Evolutionary conservation across 495 filamentous ascomycete species (phyloP).

Genomic region (Lepraria neglecta): DNA sequence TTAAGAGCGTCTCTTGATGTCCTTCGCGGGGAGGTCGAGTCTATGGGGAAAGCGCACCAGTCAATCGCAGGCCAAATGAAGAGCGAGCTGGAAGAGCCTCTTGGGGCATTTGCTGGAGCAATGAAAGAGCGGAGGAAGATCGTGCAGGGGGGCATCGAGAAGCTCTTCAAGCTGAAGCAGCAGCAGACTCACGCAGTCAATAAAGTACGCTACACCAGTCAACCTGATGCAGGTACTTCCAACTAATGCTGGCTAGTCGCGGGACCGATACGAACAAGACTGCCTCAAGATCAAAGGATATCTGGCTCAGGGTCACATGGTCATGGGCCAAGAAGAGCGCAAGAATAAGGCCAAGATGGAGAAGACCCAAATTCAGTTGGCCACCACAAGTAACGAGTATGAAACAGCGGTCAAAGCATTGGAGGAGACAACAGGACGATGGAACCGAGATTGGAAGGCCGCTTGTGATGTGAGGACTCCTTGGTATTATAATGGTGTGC

Average conservation of each 20-base stretch:
- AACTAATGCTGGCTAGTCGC: slow-evolving; percentile 52
- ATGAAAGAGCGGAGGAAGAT: slow-evolving; percentile 96
- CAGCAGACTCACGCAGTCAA: slow-evolving; percentile 87
- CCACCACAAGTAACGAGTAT: slow-evolving; percentile 85
- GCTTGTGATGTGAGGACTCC: slow-evolving; percentile 67
- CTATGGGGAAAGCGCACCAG: slow-evolving; percentile 88
- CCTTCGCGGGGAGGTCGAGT: slow-evolving; percentile 84
- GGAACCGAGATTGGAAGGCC: slow-evolving; percentile 97
- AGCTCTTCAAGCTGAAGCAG: slow-evolving; percentile 83
- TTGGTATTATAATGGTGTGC: background rate
- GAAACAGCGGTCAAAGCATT: slow-evolving; percentile 84
- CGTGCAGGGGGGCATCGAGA: slow-evolving; percentile 86
- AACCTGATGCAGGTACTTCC: background rate
- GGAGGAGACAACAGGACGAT: slow-evolving; percentile 92
- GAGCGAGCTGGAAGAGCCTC: slow-evolving; percentile 89
- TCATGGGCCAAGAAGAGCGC: slow-evolving; percentile 98
- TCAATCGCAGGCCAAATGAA: slow-evolving; percentile 91
- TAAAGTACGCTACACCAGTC: slow-evolving; percentile 52
- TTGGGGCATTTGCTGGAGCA: slow-evolving; percentile 83
- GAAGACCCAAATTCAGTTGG: slow-evolving; percentile 94
- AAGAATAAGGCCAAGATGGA: slow-evolving; percentile 99
- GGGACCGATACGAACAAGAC: slow-evolving; percentile 94
- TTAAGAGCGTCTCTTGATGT: slow-evolving; percentile 78
- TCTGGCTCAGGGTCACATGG: slow-evolving; percentile 97
- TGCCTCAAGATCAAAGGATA: slow-evolving; percentile 98